Evolutionary conservation across 495 filamentous ascomycete genomes (phyloP).

Genomic region (Aspergillus baeticus): DNA sequence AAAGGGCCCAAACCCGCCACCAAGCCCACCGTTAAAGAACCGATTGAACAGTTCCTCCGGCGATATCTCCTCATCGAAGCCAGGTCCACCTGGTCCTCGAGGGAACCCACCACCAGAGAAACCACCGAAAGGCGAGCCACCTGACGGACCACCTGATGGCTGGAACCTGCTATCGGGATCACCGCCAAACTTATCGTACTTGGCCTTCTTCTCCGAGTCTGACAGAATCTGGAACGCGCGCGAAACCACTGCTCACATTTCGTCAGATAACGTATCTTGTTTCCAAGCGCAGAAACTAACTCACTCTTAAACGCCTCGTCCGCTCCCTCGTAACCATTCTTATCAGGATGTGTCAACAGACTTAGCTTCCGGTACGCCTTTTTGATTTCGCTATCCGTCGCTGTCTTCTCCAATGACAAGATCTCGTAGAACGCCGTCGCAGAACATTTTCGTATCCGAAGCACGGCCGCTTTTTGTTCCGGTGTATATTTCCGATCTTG

Average conservation of each 20-base stretch:
- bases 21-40: slow-evolving; percentile 74
- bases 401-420: slow-evolving; percentile 68
- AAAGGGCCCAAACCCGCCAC: slow-evolving; percentile 60
- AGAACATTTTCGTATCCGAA: slow-evolving; percentile 79
- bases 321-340: slow-evolving; percentile 95
- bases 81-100: slow-evolving; percentile 47
- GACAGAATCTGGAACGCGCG: slow-evolving; percentile 91
- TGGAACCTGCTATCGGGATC: slow-evolving; percentile 88
- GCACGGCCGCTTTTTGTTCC: slow-evolving; percentile 86
- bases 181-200: slow-evolving; percentile 82
- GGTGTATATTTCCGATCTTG: slow-evolving; percentile 83
- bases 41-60: slow-evolving; percentile 95
- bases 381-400: slow-evolving; percentile 83
- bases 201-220: slow-evolving; percentile 86
- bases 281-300: slow-evolving; percentile 22
- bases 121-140: slow-evolving; percentile 63
- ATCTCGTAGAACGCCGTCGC: slow-evolving; percentile 95
- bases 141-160: slow-evolving; percentile 47
- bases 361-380: slow-evolving; percentile 95
- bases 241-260: slow-evolving; percentile 66
- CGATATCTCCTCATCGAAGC: slow-evolving; percentile 89
- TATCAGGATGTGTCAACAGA: slow-evolving; percentile 94
- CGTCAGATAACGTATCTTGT: not conserved
- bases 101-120: slow-evolving; percentile 62
- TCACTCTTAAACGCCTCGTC: slow-evolving; percentile 95